These are phyloP conservation scores for Phyllosticta citribraziliensis DNA, from an alignment of 2,329 filamentous ascomycete species.

Conservation along the genomic window DNA sequence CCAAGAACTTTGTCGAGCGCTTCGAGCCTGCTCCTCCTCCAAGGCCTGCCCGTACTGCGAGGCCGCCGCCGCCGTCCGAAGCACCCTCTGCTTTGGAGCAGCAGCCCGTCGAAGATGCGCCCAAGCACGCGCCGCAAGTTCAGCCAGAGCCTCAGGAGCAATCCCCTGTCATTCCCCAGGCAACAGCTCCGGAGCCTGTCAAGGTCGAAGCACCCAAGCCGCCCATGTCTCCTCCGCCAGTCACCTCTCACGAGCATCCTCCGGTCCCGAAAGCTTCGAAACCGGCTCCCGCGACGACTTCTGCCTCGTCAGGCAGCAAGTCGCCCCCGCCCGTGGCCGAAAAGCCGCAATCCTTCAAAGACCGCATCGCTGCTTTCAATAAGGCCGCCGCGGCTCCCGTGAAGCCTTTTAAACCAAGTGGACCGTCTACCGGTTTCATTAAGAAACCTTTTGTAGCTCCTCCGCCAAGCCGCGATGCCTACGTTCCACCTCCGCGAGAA, in stretches of 20 bases:
- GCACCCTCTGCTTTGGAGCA: constrained; percentile 17
- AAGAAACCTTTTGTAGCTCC: constrained; percentile 97
- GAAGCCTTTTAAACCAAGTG: constrained; percentile 78
- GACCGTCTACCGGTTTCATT: constrained; percentile 61
- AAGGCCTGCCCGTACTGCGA: constrained; percentile 61
- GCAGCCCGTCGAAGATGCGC: not conserved
- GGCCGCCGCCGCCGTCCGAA: constrained; percentile 34
- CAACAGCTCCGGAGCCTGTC: constrained; percentile 1
- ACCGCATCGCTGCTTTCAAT: constrained; percentile 96
- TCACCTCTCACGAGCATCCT: constrained; percentile 29
- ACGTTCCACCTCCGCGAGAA: constrained; percentile 67
- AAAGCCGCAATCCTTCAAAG: constrained; percentile 84
- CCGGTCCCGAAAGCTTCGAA: constrained; percentile 24
- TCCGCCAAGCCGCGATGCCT: constrained; percentile 85
- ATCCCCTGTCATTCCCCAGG: constrained; percentile 1
- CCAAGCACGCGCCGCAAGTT: not conserved
- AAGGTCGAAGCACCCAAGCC: constrained; percentile 4
- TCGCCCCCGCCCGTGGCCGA: constrained; percentile 58
- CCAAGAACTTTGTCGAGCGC: constrained; percentile 93
- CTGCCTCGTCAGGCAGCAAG: constrained; percentile 32
- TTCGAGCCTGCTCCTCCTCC: constrained; percentile 87
- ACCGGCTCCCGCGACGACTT: constrained; percentile 26
- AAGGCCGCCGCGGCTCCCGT: constrained; percentile 75
- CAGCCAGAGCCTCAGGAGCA: constrained; percentile 1
- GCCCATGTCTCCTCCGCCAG: constrained; percentile 20